Conservation (phyloP, 305 asterid genomes). For the Fraxinus paxiana region DNA sequence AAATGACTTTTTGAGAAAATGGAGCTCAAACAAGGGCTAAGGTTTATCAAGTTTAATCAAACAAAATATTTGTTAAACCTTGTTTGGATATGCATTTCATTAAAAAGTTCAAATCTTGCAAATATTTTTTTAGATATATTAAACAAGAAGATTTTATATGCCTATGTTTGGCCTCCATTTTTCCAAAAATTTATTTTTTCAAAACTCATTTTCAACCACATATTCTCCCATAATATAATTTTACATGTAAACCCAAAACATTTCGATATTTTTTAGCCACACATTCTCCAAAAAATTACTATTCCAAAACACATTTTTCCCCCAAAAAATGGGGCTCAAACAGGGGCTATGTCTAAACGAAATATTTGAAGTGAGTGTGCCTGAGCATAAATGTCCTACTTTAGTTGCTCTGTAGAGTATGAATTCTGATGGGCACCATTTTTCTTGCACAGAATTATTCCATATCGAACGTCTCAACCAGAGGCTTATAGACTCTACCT, state of each 20-base stretch:
- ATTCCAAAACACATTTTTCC: too few species aligned
- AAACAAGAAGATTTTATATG: not conserved
- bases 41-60: not conserved
- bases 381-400: not conserved
- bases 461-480: not conserved
- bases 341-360: not conserved
- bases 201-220: too few species aligned
- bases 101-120: not conserved
- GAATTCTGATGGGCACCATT: not conserved
- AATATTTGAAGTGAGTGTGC: not conserved
- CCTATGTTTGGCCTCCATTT: too few species aligned
- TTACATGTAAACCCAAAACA: too few species aligned
- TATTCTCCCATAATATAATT: too few species aligned
- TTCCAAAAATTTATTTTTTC: too few species aligned
- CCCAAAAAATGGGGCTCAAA: not conserved
- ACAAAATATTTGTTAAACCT: not conserved
- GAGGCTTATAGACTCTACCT: not conserved
- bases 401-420: not conserved
- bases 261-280: too few species aligned
- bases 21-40: too few species aligned
- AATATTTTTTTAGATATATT: not conserved
- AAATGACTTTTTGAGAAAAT: too few species aligned
- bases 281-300: too few species aligned
- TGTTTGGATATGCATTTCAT: not conserved
- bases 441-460: not conserved